Conservation (phyloP, 345 rosid species). For the Mangifera indica region DNA sequence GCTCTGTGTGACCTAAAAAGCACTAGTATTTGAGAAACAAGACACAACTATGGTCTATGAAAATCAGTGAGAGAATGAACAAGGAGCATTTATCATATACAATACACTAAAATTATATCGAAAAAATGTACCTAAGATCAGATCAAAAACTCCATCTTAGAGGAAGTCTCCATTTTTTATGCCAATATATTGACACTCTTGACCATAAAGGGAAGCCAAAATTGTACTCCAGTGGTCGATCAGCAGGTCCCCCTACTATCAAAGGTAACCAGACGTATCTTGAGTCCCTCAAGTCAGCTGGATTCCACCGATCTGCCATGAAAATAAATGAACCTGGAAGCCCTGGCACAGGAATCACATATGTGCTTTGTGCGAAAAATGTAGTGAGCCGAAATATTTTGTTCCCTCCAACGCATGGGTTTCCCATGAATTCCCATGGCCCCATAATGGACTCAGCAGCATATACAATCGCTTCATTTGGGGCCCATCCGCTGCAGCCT, state of each 20-base stretch:
- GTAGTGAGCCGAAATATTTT: slow-evolving; percentile 64
- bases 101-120: slow-evolving; percentile 18
- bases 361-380: slow-evolving; percentile 84
- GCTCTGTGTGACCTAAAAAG: neutral
- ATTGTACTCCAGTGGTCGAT: slow-evolving; percentile 63
- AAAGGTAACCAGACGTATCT: slow-evolving; percentile 86
- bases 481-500: slow-evolving; percentile 97
- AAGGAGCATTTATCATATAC: slow-evolving; percentile 20
- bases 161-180: slow-evolving; percentile 85
- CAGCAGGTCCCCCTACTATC: slow-evolving; percentile 75
- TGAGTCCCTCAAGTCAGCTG: slow-evolving; percentile 79
- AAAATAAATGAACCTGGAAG: slow-evolving; percentile 70
- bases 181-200: slow-evolving; percentile 92
- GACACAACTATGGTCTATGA: neutral
- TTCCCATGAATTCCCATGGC: slow-evolving; percentile 92
- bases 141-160: slow-evolving; percentile 29
- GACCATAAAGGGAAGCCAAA: slow-evolving; percentile 85
- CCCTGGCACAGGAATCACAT: slow-evolving; percentile 71
- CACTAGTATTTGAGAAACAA: neutral
- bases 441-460: slow-evolving; percentile 89
- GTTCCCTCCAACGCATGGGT: slow-evolving; percentile 87
- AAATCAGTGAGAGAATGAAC: slow-evolving; percentile 33
- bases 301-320: slow-evolving; percentile 98
- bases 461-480: slow-evolving; percentile 83
- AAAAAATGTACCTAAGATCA: slow-evolving; percentile 17